These are phyloP conservation scores for Zymoseptoria passerinii DNA, from an alignment of 2,329 filamentous ascomycete genomes.

Conservation along the genomic window DNA sequence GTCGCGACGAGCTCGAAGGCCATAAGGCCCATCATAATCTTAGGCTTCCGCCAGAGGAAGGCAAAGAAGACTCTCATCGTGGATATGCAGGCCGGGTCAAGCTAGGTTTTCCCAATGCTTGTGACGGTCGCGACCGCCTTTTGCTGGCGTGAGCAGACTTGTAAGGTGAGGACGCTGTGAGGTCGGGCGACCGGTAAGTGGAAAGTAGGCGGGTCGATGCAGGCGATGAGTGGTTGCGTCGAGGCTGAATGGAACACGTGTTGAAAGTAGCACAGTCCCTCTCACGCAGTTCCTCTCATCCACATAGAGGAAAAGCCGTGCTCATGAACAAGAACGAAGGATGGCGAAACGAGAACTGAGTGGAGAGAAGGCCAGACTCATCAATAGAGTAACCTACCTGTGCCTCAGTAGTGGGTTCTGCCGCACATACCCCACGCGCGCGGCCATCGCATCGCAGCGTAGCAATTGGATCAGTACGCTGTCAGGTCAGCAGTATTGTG, in stretches of 20 bases:
- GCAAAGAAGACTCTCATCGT: constrained; percentile 28
- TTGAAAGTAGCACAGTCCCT: neutral
- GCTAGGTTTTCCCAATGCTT: neutral
- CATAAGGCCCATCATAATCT: constrained; percentile 50
- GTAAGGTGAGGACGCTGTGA: neutral
- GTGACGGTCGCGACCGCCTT: neutral
- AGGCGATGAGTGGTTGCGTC: neutral
- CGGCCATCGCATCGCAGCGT: neutral
- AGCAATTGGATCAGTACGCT: neutral
- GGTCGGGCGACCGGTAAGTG: neutral
- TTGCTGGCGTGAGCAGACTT: neutral
- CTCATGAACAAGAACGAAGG: neutral
- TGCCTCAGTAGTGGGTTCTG: neutral
- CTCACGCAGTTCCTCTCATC: neutral
- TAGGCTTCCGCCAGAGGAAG: constrained; percentile 46
- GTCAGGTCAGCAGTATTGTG: neutral
- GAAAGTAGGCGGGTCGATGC: neutral
- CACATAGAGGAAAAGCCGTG: neutral
- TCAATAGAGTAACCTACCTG: neutral
- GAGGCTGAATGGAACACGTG: neutral
- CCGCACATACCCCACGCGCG: neutral
- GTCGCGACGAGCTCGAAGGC: constrained; percentile 57
- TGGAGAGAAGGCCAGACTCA: neutral
- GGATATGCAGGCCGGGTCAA: neutral
- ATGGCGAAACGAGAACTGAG: neutral